These are phyloP conservation scores for Botrytis elliptica DNA, from an alignment of 2,329 filamentous ascomycete genomes.

Conservation along the genomic window DNA sequence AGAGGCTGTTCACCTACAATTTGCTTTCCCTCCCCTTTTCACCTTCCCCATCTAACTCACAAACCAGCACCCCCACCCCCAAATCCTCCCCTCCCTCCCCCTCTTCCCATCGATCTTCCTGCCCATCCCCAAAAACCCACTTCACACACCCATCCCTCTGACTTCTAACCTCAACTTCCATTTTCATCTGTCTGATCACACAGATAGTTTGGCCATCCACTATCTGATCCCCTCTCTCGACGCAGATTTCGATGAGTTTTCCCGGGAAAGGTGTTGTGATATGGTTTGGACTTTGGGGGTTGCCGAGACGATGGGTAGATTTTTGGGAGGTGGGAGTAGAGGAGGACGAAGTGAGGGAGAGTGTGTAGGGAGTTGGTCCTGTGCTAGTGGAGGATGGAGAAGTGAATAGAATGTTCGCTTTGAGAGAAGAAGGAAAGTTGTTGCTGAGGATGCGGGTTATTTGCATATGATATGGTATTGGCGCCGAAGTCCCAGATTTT, in stretches of 20 bases:
- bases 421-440: neutral
- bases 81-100: neutral
- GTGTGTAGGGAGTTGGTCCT: slow-evolving; percentile 47
- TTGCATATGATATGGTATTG: slow-evolving; percentile 50
- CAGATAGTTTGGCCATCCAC: neutral
- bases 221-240: neutral
- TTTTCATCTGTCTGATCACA: slow-evolving; percentile 12
- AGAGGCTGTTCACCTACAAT: neutral
- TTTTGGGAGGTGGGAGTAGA: slow-evolving; percentile 45
- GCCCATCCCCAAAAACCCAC: neutral
- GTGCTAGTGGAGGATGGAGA: slow-evolving; percentile 51
- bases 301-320: neutral
- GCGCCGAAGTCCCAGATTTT: slow-evolving; percentile 25
- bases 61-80: neutral
- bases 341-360: slow-evolving; percentile 42
- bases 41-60: neutral
- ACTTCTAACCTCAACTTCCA: slow-evolving; percentile 7
- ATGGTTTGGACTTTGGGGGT: neutral
- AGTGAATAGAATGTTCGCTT: slow-evolving; percentile 58
- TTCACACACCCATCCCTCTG: neutral
- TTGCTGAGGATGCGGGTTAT: slow-evolving; percentile 49
- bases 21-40: neutral
- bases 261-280: slow-evolving; percentile 2
- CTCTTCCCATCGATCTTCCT: neutral
- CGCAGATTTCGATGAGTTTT: neutral